A percentile compares a stretch with the other conserved stretches of the same genome.
Evolutionary conservation across 2,329 filamentous ascomycete genomes (phyloP).

Genomic region (Beauveria scarabaeidicola): DNA sequence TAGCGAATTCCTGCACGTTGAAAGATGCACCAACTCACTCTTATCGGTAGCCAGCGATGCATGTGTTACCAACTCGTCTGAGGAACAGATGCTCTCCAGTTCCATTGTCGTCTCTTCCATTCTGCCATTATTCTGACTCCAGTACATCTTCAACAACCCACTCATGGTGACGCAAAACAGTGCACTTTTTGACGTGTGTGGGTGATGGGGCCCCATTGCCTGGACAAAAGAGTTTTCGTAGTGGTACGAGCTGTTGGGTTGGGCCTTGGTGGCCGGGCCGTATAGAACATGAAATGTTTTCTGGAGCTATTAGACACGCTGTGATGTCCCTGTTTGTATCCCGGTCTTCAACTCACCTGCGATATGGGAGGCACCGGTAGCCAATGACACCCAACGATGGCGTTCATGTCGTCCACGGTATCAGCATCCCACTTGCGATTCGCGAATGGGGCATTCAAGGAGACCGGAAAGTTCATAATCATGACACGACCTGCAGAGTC

Average conservation of each 20-base stretch:
- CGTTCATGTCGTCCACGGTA: slow-evolving; percentile 62
- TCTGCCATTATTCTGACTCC: slow-evolving; percentile 62
- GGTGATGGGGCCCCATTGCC: slow-evolving; percentile 65
- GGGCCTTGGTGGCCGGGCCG: slow-evolving; percentile 53
- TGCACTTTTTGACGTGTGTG: slow-evolving; percentile 60
- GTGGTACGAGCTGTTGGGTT: slow-evolving; percentile 48
- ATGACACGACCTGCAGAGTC: slow-evolving; percentile 71
- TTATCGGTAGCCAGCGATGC: slow-evolving; percentile 68
- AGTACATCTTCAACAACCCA: slow-evolving; percentile 67
- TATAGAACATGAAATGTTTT: slow-evolving; percentile 39
- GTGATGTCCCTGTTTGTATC: neutral
- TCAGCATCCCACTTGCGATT: slow-evolving; percentile 58
- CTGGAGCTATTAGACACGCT: slow-evolving; percentile 18
- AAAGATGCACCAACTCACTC: slow-evolving; percentile 38
- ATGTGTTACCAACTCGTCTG: slow-evolving; percentile 72
- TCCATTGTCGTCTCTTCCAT: slow-evolving; percentile 68
- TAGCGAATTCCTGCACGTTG: slow-evolving; percentile 1
- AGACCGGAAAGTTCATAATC: slow-evolving; percentile 62
- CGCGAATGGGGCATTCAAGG: slow-evolving; percentile 62
- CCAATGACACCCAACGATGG: slow-evolving; percentile 82
- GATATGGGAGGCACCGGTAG: slow-evolving; percentile 50
- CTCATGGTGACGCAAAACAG: slow-evolving; percentile 69
- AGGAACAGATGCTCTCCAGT: slow-evolving; percentile 62
- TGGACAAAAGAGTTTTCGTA: slow-evolving; percentile 60
- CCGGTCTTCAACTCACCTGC: slow-evolving; percentile 22